Conservation (phyloP, 768 basidiomycete genomes). For the Amanita inopinata region DNA sequence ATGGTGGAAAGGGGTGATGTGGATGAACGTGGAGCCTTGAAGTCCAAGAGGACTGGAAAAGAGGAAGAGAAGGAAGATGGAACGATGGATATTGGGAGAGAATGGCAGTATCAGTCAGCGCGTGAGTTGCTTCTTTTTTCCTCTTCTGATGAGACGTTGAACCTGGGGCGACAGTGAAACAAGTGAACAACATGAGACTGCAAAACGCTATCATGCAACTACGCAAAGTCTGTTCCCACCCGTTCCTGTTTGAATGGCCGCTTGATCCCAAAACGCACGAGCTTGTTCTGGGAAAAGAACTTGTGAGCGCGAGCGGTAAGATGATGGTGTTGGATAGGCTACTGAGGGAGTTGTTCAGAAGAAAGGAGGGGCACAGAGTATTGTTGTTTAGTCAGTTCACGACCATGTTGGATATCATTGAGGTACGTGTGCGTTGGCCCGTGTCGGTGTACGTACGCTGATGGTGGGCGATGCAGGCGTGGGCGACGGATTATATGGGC, state of each 20-base stretch:
- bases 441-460: neutral
- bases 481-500: conserved; percentile 77
- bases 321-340: conserved; percentile 94
- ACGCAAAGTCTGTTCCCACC: conserved; percentile 92
- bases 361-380: conserved; percentile 72
- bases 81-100: conserved; percentile 44
- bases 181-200: conserved; percentile 86
- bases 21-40: conserved; percentile 22
- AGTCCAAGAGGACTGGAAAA: conserved; percentile 10
- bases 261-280: conserved; percentile 49
- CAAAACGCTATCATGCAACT: conserved; percentile 97
- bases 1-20: conserved; percentile 43
- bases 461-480: conserved; percentile 64
- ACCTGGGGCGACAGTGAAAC: conserved; percentile 42
- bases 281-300: conserved; percentile 62
- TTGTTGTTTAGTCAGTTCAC: conserved; percentile 91
- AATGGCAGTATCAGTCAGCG: conserved; percentile 48
- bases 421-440: conserved; percentile 50
- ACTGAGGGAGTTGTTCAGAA: conserved; percentile 74
- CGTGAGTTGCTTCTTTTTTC: conserved; percentile 29
- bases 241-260: conserved; percentile 85
- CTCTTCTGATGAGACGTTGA: neutral
- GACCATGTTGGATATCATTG: conserved; percentile 91
- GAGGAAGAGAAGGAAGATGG: conserved; percentile 25
- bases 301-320: conserved; percentile 86